Evolutionary conservation across 2,329 filamentous ascomycete genomes (phyloP).

Genomic region (Sclerotinia sclerotiorum): DNA sequence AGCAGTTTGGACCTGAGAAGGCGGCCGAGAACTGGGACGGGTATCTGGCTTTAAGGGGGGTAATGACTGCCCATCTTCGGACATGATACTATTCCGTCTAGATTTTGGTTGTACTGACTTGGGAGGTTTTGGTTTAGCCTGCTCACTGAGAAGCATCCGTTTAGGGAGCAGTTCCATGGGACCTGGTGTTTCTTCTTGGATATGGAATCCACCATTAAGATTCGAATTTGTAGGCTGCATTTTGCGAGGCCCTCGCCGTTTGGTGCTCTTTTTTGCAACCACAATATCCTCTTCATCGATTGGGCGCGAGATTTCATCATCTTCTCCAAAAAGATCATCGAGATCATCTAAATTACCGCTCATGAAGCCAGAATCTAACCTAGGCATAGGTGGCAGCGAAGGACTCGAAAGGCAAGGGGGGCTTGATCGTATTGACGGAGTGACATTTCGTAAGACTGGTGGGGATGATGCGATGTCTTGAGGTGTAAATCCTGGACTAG

Average conservation of each 20-base stretch:
- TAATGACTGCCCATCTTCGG: constrained; percentile 38
- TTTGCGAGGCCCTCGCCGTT: constrained; percentile 27
- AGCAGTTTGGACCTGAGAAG: constrained; percentile 4
- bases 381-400: constrained; percentile 56
- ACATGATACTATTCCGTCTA: constrained; percentile 34
- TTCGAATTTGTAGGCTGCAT: constrained; percentile 26
- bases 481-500: constrained; percentile 65
- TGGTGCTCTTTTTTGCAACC: constrained; percentile 40
- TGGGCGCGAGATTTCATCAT: constrained; percentile 42
- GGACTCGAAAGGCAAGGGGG: constrained; percentile 69
- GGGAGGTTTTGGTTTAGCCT: constrained; percentile 31
- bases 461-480: constrained; percentile 87
- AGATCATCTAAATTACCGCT: constrained; percentile 60
- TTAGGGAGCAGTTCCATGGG: constrained; percentile 46
- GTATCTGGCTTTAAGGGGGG: constrained; percentile 31
- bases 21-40: constrained; percentile 22
- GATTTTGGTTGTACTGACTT: constrained; percentile 41
- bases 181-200: constrained; percentile 43
- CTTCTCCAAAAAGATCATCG: constrained; percentile 58
- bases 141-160: constrained; percentile 38
- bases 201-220: constrained; percentile 36
- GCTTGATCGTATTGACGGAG: constrained; percentile 70
- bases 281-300: constrained; percentile 43
- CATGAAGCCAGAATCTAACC: constrained; percentile 77
- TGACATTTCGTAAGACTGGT: constrained; percentile 68